Evolutionary conservation across 2,329 filamentous ascomycete species (phyloP).

Genomic region (Colletotrichum shisoi): DNA sequence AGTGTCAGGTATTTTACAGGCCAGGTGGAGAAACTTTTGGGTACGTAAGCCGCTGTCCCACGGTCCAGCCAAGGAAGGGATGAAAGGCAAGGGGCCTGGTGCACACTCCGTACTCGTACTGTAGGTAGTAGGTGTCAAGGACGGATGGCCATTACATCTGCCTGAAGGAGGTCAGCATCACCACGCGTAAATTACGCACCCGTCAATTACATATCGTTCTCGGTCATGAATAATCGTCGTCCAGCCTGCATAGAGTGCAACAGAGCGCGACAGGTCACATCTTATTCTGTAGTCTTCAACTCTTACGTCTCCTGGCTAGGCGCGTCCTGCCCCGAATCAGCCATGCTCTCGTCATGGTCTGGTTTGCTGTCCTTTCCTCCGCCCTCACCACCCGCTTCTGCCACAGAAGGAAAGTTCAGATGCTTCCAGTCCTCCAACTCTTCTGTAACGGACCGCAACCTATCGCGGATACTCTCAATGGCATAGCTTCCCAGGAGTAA

Average conservation of each 20-base stretch:
- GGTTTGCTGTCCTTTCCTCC: conserved; percentile 30
- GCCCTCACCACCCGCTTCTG: conserved; percentile 45
- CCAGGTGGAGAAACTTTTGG: conserved; percentile 16
- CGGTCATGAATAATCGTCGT: background rate
- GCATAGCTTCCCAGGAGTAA: conserved; percentile 92
- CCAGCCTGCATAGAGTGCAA: background rate
- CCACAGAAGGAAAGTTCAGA: conserved; percentile 69
- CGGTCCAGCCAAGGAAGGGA: conserved; percentile 10
- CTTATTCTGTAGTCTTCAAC: background rate
- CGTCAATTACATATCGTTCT: background rate
- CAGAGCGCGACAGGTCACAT: background rate
- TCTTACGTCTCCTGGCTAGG: conserved; percentile 8
- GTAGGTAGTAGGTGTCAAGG: background rate
- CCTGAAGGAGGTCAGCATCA: too few species aligned
- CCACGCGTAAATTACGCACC: background rate
- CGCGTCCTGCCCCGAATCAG: conserved; percentile 22
- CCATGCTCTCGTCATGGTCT: conserved; percentile 31
- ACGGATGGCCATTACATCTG: too few species aligned
- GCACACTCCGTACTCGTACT: background rate
- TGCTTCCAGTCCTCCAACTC: conserved; percentile 95
- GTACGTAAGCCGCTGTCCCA: conserved; percentile 1
- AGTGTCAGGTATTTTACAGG: conserved; percentile 9
- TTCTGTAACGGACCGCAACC: conserved; percentile 88
- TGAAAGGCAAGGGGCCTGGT: conserved; percentile 14
- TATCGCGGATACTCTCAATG: conserved; percentile 92